A percentile compares a stretch with the other conserved stretches of the same genome.
Conservation (phyloP, 768 basidiomycete species). For the Amanita fuliginea region DNA sequence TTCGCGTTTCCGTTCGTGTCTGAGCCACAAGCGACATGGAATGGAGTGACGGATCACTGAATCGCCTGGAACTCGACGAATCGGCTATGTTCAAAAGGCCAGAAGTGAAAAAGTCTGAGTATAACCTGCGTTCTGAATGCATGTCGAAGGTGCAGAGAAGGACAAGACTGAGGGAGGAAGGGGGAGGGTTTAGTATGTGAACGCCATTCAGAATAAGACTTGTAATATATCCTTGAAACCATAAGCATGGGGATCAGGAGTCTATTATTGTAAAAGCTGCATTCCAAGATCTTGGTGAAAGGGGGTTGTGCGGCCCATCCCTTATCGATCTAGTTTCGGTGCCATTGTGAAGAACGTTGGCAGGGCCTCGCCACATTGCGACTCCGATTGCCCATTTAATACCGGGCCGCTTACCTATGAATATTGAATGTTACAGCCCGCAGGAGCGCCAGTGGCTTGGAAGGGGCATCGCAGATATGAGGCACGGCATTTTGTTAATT, state of each 20-base stretch:
- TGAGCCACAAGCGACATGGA: background rate
- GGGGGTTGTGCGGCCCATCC: background rate
- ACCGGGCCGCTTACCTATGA: background rate
- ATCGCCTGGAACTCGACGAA: constrained; percentile 2
- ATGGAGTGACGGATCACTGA: constrained; percentile 6
- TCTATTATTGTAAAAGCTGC: background rate
- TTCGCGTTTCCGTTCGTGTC: background rate
- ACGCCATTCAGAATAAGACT: background rate
- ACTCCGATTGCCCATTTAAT: background rate
- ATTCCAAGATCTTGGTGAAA: background rate
- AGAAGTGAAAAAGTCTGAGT: constrained; percentile 39
- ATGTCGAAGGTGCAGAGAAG: background rate
- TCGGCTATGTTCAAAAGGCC: constrained; percentile 30
- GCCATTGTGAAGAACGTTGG: background rate
- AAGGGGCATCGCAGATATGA: background rate
- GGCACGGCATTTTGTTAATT: background rate
- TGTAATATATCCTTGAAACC: background rate
- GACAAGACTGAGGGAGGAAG: background rate
- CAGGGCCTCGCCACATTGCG: background rate
- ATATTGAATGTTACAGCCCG: background rate
- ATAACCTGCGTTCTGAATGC: constrained; percentile 10
- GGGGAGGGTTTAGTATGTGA: background rate
- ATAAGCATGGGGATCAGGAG: background rate
- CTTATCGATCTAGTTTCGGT: background rate
- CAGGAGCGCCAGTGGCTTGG: background rate